phyloP scores from a whole-genome alignment of 1,284 basidiomycete genomes.

The Melampsora occidentalis region DNA sequence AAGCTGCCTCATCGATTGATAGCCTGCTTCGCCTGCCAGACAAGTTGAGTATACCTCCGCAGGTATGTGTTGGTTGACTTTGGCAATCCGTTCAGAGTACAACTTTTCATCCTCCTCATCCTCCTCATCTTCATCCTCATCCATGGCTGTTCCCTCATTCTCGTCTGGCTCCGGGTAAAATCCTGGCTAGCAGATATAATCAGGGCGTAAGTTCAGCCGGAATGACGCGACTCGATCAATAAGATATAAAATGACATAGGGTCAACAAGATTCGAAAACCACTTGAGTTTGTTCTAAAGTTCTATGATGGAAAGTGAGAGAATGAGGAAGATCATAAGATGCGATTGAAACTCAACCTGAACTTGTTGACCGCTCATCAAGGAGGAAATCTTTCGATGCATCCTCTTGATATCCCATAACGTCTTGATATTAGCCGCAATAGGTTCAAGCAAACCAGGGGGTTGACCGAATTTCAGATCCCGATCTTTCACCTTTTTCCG shows the following conservation, averaged over 20 bases:
- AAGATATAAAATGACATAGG: too few species aligned
- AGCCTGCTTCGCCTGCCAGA: constrained; percentile 19
- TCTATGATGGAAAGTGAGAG: too few species aligned
- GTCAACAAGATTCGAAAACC: too few species aligned
- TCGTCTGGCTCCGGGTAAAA: constrained; percentile 15
- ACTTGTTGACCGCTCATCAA: constrained; percentile 21
- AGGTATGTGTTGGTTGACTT: constrained; percentile 11
- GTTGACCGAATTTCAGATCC: background rate
- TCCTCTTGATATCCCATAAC: constrained; percentile 41
- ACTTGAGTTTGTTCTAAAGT: too few species aligned
- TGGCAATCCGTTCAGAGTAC: background rate
- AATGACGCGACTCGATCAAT: too few species aligned
- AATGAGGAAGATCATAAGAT: background rate
- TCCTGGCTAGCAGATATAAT: background rate
- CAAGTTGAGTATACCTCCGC: constrained; percentile 22
- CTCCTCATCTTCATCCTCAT: constrained; percentile 18
- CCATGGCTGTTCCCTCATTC: constrained; percentile 1
- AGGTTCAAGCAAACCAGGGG: constrained; percentile 8
- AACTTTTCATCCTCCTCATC: constrained; percentile 30
- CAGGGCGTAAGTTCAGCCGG: too few species aligned
- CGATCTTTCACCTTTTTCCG: constrained; percentile 22
- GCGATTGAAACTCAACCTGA: constrained; percentile 18
- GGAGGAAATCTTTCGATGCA: constrained; percentile 25
- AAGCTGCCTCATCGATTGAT: constrained; percentile 29
- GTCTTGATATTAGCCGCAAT: constrained; percentile 34